phyloP scores from a whole-genome alignment of 2,329 filamentous ascomycete genomes.

The Cryphonectria parasitica region DNA sequence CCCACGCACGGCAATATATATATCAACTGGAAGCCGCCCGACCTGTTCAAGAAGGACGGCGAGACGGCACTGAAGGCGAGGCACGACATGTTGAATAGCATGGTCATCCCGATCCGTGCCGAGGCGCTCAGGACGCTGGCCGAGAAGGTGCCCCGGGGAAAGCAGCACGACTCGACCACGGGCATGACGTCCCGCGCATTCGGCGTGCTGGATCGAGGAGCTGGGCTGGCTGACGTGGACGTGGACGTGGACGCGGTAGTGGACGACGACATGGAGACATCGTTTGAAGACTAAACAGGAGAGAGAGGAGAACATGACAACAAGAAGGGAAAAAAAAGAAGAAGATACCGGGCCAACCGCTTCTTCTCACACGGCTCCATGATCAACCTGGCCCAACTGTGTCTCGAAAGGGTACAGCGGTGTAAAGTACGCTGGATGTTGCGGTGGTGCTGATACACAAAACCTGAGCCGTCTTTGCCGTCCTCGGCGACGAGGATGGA shows the following conservation, averaged over 20 bases:
- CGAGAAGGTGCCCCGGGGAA: constrained; percentile 13
- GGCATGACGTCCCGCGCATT: constrained; percentile 3
- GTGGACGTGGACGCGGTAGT: background rate
- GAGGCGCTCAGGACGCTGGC: constrained; percentile 18
- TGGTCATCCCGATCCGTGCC: constrained; percentile 7
- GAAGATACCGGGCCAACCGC: background rate
- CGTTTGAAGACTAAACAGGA: background rate
- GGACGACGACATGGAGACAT: constrained; percentile 10
- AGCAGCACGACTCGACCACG: constrained; percentile 19
- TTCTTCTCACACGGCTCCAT: background rate
- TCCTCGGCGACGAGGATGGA: background rate
- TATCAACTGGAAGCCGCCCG: constrained; percentile 30
- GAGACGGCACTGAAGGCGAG: constrained; percentile 29
- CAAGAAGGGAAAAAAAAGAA: background rate
- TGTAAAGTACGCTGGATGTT: background rate
- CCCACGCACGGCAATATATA: constrained; percentile 33
- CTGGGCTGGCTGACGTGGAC: background rate
- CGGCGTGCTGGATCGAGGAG: background rate
- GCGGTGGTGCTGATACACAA: background rate
- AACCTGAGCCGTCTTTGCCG: background rate
- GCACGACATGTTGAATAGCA: constrained; percentile 10
- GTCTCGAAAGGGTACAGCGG: background rate
- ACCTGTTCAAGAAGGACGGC: constrained; percentile 21
- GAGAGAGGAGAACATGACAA: background rate
- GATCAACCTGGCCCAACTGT: background rate